Evolutionary conservation across 495 filamentous ascomycete genomes (phyloP), one percentile per base, ranked within the genome.

Genomic region (Lasiosphaeriaceae sp.): DNA sequence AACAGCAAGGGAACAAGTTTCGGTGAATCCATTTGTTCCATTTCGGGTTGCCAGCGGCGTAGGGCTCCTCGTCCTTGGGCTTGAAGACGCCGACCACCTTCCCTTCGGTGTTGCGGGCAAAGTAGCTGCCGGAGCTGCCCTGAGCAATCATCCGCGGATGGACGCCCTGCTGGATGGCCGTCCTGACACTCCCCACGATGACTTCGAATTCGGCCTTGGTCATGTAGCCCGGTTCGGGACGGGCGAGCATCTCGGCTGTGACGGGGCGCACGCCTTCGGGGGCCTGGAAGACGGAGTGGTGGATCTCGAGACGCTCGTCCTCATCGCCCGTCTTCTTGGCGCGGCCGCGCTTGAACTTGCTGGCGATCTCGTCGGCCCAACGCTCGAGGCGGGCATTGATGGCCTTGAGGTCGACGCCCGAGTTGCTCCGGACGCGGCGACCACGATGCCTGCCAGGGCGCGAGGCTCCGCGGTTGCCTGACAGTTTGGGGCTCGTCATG

Each of bases 11-110:
- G 66, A 99, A 97, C 64, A 99, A 67, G 69, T 94, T 96, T 58
- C 90, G 78, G 68, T 96, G 90, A 74, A 96, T 86, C 90, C 90
- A 96, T 74, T 96, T 96, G 64, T 90, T 96, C 90, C 90, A 94
- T 70, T 96, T 96, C 20, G 90, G 90, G 67, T 96, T 96, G 52
- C 89, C 85, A 12, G 88, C 89, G 8, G 89, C 94, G 65, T 94
- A 99, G 21, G 94, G 94, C 71, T 99, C 94, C 71, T 99, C 94
- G 69, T 99, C 94, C 74, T 99, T 99, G 35, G 94, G 94, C 70
- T 99, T 99, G 72, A 99, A 97, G 9, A 99, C 95, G 22, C 92
- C 94, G 16, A 99, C 90, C 14, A 96, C 87, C 72, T 95, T 96
- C 19, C 94, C 94, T 20, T 94, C 86, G 24, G 78, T 83, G 65